These are phyloP conservation scores for Leucosporidium yakuticum DNA, from an alignment of 768 basidiomycete species.

Conservation along the genomic window DNA sequence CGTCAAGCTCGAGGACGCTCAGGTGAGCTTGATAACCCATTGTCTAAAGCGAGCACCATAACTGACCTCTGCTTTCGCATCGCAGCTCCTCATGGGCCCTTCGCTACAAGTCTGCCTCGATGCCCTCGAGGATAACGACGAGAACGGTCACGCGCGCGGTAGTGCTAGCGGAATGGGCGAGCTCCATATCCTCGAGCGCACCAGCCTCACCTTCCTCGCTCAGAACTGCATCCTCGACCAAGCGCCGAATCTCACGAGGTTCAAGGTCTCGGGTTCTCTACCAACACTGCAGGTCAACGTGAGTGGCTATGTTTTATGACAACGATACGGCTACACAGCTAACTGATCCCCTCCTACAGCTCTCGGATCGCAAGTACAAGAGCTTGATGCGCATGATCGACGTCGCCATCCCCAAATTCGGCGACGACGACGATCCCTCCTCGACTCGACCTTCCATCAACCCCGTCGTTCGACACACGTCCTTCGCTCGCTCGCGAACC, in stretches of 20 bases:
- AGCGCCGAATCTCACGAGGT: conserved; percentile 70
- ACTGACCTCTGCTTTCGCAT: neutral
- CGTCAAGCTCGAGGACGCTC: conserved; percentile 76
- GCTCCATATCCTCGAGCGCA: conserved; percentile 84
- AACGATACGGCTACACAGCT: conserved; percentile 2
- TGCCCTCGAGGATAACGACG: conserved; percentile 58
- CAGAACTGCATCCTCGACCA: conserved; percentile 89
- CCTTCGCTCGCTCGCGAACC: conserved; percentile 45
- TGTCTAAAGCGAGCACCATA: neutral
- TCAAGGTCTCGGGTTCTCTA: conserved; percentile 84
- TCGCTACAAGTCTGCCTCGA: conserved; percentile 72
- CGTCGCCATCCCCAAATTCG: conserved; percentile 76
- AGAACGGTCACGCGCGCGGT: neutral
- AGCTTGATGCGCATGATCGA: conserved; percentile 87
- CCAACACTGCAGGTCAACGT: conserved; percentile 78
- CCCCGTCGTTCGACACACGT: conserved; percentile 13
- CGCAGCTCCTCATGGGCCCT: conserved; percentile 80
- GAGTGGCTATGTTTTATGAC: no score
- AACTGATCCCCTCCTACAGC: conserved; percentile 20
- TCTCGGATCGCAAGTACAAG: conserved; percentile 86
- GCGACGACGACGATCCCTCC: conserved; percentile 42
- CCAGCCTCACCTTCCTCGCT: conserved; percentile 78
- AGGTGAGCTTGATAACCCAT: conserved; percentile 53
- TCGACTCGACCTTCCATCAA: conserved; percentile 9
- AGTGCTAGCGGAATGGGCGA: conserved; percentile 45